phyloP scores from a whole-genome alignment of 495 filamentous ascomycete genomes.

The Annulohypoxylon moriforme region DNA sequence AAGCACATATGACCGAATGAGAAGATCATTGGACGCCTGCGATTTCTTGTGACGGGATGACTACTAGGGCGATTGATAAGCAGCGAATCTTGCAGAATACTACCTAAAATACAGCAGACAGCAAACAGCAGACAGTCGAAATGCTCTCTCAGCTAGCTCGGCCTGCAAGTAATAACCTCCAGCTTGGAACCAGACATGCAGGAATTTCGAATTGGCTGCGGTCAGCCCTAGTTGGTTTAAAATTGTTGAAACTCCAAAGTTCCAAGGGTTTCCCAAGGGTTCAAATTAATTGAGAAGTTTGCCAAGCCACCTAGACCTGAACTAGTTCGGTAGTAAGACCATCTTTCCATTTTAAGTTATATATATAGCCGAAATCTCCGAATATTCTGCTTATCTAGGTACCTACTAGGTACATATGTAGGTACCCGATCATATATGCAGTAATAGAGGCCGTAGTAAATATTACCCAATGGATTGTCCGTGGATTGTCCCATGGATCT shows the following conservation, averaged over 20 bases:
- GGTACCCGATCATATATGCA: neutral
- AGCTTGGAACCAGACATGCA: neutral
- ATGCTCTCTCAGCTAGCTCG: no score
- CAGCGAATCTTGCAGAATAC: neutral
- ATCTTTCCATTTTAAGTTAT: neutral
- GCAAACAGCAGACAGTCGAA: no score
- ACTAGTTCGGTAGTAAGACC: neutral
- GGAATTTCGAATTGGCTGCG: neutral
- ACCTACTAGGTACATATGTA: neutral
- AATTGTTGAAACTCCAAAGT: conserved; percentile 14
- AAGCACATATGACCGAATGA: conserved; percentile 24
- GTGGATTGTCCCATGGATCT: neutral
- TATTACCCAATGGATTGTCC: neutral
- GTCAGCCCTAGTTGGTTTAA: neutral
- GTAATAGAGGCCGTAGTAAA: neutral
- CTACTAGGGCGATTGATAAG: conserved; percentile 20
- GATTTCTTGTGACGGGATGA: neutral
- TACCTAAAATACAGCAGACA: no score
- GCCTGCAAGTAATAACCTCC: neutral
- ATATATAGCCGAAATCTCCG: neutral
- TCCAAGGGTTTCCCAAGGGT: neutral
- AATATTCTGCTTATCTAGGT: neutral
- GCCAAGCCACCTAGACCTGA: conserved; percentile 9
- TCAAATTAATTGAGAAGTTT: conserved; percentile 11
- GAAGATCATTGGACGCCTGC: conserved; percentile 16